A percentile compares a stretch with the other conserved stretches of the same genome.
Conservation (phyloP, 768 basidiomycete species). For the Hericium rajendrae region DNA sequence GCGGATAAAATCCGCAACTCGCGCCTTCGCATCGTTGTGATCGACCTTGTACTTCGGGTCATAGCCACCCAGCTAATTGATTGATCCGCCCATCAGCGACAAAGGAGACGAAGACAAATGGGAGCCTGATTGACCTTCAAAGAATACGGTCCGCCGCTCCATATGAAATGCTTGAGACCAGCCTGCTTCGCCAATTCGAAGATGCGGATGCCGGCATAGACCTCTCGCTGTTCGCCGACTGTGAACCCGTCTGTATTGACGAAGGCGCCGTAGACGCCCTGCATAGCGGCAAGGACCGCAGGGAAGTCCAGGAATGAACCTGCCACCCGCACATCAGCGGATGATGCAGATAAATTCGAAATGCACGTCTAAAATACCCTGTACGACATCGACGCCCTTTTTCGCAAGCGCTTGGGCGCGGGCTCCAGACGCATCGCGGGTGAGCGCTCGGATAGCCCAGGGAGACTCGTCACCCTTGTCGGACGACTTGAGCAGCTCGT, state of each 20-base stretch:
- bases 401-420: background rate
- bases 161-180: conserved; percentile 12
- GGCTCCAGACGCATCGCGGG: background rate
- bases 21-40: background rate
- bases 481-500: background rate
- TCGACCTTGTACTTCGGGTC: background rate
- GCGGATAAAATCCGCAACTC: background rate
- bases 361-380: background rate
- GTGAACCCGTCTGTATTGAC: conserved; percentile 12
- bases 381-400: background rate
- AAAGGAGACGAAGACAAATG: background rate
- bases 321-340: background rate
- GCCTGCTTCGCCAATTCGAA: conserved; percentile 12
- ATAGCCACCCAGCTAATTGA: background rate
- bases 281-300: background rate
- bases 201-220: conserved; percentile 12
- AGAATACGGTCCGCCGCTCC: conserved; percentile 10
- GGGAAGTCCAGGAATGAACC: conserved; percentile 12
- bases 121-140: background rate
- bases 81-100: background rate
- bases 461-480: background rate
- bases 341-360: background rate
- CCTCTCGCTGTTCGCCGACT: conserved; percentile 11
- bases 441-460: background rate
- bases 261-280: conserved; percentile 13